phyloP scores from a whole-genome alignment of 1,284 basidiomycete species.

The Lentinus polychrous region DNA sequence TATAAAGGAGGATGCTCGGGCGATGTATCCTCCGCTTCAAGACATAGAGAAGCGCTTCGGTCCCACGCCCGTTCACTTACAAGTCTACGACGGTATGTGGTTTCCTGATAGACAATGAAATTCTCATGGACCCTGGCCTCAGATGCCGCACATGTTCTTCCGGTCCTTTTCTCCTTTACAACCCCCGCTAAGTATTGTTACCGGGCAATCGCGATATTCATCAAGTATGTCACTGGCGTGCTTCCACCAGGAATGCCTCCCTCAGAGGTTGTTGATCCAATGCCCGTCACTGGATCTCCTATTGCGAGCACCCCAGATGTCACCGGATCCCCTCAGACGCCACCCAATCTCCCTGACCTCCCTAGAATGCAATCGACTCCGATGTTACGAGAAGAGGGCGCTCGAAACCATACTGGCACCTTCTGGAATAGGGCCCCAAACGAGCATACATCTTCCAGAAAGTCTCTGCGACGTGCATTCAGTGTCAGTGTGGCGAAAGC shows the following conservation, averaged over 20 bases:
- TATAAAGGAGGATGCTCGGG: constrained; percentile 50
- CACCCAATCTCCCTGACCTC: neutral
- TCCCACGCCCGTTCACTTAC: constrained; percentile 88
- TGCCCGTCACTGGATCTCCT: constrained; percentile 12
- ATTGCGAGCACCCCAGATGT: neutral
- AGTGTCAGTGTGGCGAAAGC: constrained; percentile 18
- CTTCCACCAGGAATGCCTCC: constrained; percentile 8
- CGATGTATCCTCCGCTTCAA: constrained; percentile 58
- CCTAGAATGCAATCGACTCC: neutral
- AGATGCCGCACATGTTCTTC: constrained; percentile 74
- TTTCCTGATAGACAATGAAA: neutral
- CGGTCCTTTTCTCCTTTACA: constrained; percentile 78
- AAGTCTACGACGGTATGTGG: constrained; percentile 69
- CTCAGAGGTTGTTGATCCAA: neutral
- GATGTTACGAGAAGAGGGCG: neutral
- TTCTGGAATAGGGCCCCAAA: neutral
- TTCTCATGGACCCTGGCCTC: neutral
- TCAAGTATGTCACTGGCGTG: constrained; percentile 54
- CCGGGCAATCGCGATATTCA: constrained; percentile 64
- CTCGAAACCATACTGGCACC: neutral
- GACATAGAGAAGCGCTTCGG: constrained; percentile 55
- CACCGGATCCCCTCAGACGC: neutral
- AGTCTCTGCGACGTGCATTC: constrained; percentile 14
- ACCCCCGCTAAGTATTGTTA: constrained; percentile 77
- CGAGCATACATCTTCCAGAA: neutral